phyloP scores from a whole-genome alignment of 108 stramenopile species.

The Nitzschia sp. region DNA sequence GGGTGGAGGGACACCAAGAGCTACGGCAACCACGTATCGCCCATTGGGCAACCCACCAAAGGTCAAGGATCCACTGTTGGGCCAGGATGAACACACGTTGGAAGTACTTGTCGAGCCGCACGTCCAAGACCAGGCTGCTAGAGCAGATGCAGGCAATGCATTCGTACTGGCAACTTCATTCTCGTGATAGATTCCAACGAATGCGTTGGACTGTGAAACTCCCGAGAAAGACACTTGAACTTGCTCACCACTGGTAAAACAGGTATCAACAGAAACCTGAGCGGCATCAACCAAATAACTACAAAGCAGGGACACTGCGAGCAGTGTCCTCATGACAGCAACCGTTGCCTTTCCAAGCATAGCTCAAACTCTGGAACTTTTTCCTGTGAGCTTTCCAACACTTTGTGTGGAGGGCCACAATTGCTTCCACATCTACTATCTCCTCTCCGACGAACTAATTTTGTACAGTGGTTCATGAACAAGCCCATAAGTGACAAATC shows the following conservation, averaged over 20 bases:
- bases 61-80: background rate
- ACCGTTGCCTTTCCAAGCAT: no score
- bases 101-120: background rate
- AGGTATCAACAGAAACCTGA: background rate
- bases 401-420: no score
- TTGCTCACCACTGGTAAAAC: background rate
- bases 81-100: background rate
- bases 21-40: background rate
- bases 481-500: no score
- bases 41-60: background rate
- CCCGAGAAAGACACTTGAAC: background rate
- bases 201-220: background rate
- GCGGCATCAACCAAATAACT: no score
- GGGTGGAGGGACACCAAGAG: background rate
- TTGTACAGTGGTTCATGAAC: no score
- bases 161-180: background rate
- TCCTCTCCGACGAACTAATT: no score
- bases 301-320: no score
- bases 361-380: no score
- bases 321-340: no score
- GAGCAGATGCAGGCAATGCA: background rate
- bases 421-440: no score
- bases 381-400: no score
- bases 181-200: background rate
- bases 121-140: background rate